Base-by-base conservation (phyloP, 2,329 filamentous ascomycete genomes). In the Rutstroemia sp. region DNA sequence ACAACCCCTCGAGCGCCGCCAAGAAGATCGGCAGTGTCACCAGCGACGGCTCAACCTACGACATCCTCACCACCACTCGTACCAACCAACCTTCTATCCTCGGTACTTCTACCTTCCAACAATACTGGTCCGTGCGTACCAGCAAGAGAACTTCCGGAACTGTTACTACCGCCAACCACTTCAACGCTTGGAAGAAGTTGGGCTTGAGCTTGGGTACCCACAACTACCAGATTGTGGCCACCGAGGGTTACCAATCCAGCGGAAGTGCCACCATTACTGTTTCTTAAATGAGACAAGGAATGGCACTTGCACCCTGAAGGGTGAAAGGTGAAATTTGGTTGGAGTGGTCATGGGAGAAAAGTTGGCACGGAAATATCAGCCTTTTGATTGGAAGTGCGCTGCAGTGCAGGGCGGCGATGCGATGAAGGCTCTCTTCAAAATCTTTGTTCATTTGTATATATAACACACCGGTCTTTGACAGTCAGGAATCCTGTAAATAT, bases 81-180 rank as follows among this genome's bases (percentile, higher is more conserved):
- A 61, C 62, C 53, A 74, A 74, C 59, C 52, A 52, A 12, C 58
- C 62, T 18, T 61, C 74, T 81, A 79, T 72, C 77, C 75, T 19
- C 62, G 78, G 78, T 37, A 79, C 75, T 34, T 59, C 63, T 37
- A 79, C 75, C 58, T 80, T 81, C 65, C 69, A 76, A 64, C 78
- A 81, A 70, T 81, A 74, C 70, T 79, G 75, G 77, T 77, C 74
- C 12, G 74, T 81, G 16, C 74, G 79, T 58, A 69, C 71, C 57
- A 71, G 61, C 57, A 80, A 81, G 74, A 73, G 79, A 47, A 71
- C 72, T 21, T 70, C 72, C 52, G 80, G 79, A 3, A 77, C 75
- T 6, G 75, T 83, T 60, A 78, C 74, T 37, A 72, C 72, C 1
- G 69, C 66, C 25, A 76, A 74, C 60, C 79, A 81, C 65, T 81